Evolutionary conservation across 2,329 filamentous ascomycete genomes (phyloP).

Genomic region (Xylariaceae sp.): DNA sequence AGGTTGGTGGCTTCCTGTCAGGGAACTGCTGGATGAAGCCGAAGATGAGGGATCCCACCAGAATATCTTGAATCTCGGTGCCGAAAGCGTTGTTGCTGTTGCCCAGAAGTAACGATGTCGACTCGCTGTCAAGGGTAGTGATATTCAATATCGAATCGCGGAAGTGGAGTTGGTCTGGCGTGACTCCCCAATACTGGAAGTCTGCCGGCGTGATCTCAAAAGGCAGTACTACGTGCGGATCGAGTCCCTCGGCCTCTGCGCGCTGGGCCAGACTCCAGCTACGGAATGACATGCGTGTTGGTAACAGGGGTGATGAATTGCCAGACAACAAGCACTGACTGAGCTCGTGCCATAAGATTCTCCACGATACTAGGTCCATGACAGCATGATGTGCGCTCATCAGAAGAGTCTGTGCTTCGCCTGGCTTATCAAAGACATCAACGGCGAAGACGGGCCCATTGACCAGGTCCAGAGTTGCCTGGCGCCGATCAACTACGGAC

Average conservation of each 20-base stretch:
- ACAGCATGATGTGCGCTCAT: slow-evolving; percentile 11
- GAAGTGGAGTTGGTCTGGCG: neutral
- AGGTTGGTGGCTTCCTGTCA: slow-evolving; percentile 9
- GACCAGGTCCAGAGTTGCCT: slow-evolving; percentile 1
- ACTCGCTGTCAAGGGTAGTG: neutral
- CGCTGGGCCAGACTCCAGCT: neutral
- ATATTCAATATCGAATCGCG: neutral
- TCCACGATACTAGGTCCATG: slow-evolving; percentile 13
- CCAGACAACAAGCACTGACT: neutral
- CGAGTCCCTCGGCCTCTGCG: neutral
- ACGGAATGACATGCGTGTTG: neutral
- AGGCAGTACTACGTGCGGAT: neutral
- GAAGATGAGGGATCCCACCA: slow-evolving; percentile 7
- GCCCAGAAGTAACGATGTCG: neutral
- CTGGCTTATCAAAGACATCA: slow-evolving; percentile 1
- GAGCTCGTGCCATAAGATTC: slow-evolving; percentile 8
- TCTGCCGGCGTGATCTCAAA: neutral
- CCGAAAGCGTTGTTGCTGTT: neutral
- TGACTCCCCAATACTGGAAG: slow-evolving; percentile 1
- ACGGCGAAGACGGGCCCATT: slow-evolving; percentile 8
- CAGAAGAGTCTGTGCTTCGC: neutral
- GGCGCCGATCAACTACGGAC: neutral
- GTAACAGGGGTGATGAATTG: neutral
- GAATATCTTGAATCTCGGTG: slow-evolving; percentile 10
- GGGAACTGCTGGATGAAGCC: slow-evolving; percentile 10